A percentile compares a stretch with the other conserved stretches of the same genome.
These are phyloP conservation scores for Volvox reticuliferus DNA, from an alignment of 139 green algal species.

Conservation along the genomic window DNA sequence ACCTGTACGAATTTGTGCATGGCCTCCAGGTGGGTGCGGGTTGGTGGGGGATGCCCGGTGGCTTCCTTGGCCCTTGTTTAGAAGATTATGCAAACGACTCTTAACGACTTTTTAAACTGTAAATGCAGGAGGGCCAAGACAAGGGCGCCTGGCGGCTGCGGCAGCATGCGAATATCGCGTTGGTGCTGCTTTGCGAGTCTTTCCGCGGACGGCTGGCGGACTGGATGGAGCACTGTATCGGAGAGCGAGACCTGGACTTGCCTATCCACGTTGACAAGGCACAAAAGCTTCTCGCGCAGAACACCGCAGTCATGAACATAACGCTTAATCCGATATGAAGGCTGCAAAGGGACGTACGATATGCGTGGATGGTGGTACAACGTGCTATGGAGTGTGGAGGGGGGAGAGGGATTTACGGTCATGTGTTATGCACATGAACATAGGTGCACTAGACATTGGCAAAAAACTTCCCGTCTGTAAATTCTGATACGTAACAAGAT, in stretches of 20 bases:
- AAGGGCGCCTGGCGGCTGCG: constrained; percentile 62
- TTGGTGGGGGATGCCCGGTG: no score
- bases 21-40: constrained; percentile 58
- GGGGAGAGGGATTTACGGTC: no score
- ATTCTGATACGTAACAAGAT: no score
- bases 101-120: no score
- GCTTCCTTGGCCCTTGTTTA: no score
- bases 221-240: constrained; percentile 51
- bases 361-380: no score
- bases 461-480: no score
- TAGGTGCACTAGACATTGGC: no score
- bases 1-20: constrained; percentile 71
- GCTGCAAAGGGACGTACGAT: background rate
- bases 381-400: no score
- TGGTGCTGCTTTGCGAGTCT: constrained; percentile 56
- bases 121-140: constrained; percentile 53
- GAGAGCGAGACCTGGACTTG: constrained; percentile 64
- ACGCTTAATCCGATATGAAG: constrained; percentile 59
- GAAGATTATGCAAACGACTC: no score
- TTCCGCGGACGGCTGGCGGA: constrained; percentile 55
- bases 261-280: constrained; percentile 63
- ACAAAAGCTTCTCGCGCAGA: constrained; percentile 68
- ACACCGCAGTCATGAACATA: constrained; percentile 67
- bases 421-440: no score
- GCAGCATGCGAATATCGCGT: constrained; percentile 59